phyloP scores from a whole-genome alignment of 2,329 filamentous ascomycete genomes.

The Aspergillus amoenus region DNA sequence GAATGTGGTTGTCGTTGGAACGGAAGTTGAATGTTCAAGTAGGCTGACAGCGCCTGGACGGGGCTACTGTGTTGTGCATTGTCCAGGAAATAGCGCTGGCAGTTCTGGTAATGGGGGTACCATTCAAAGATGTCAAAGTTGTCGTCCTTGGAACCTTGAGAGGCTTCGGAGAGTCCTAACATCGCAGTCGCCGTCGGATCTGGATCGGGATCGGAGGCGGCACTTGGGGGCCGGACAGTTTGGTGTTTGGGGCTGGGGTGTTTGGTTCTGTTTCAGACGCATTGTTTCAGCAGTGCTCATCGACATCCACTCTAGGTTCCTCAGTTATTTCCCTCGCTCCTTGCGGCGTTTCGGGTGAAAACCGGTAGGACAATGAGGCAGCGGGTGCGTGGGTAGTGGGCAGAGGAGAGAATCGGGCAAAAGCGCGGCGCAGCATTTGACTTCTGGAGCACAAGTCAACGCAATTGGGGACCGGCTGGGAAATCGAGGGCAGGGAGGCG shows the following conservation, averaged over 20 bases:
- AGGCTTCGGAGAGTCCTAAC: slow-evolving; percentile 37
- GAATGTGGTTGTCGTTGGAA: slow-evolving; percentile 67
- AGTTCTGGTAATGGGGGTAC: slow-evolving; percentile 88
- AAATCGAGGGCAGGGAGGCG: not conserved
- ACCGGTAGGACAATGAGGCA: not conserved
- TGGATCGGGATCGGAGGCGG: slow-evolving; percentile 33
- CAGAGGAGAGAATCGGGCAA: not conserved
- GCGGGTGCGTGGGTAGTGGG: not conserved
- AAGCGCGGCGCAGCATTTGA: slow-evolving; percentile 5
- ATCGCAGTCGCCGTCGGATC: slow-evolving; percentile 39
- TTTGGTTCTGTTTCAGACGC: slow-evolving; percentile 17
- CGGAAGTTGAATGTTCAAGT: slow-evolving; percentile 88
- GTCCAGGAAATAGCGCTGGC: slow-evolving; percentile 87
- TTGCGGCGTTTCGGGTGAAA: not conserved
- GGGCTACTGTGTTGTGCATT: slow-evolving; percentile 79
- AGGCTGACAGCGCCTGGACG: slow-evolving; percentile 84
- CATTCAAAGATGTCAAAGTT: slow-evolving; percentile 75
- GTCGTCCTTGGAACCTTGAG: slow-evolving; percentile 40
- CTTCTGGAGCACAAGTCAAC: slow-evolving; percentile 3
- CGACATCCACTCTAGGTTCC: not conserved
- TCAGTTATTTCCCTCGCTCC: not conserved
- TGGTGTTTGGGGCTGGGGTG: slow-evolving; percentile 12
- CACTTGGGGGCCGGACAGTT: slow-evolving; percentile 21
- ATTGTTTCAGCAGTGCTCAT: slow-evolving; percentile 2
- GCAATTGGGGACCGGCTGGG: not conserved